phyloP scores from a whole-genome alignment of 75 land plant species.

The Cunninghamia lanceolata region DNA sequence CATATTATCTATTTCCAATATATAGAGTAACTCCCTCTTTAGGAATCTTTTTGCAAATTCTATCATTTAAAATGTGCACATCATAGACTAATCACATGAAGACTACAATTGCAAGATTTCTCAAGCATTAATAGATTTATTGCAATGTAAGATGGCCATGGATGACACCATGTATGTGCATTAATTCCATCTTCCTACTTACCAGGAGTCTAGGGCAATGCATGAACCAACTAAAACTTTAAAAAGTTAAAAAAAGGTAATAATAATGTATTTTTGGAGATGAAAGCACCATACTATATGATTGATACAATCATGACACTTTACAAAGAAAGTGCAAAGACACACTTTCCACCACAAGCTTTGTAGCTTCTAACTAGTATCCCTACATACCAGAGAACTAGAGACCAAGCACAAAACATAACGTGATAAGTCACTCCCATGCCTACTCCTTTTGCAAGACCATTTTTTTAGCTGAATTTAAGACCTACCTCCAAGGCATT shows the following conservation, averaged over 20 bases:
- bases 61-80: background rate
- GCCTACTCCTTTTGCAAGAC: slow-evolving; percentile 18
- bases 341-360: slow-evolving; percentile 21
- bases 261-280: no score
- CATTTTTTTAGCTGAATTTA: slow-evolving; percentile 13
- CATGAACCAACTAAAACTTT: background rate
- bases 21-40: background rate
- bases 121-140: background rate
- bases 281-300: no score
- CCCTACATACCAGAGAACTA: slow-evolving; percentile 30
- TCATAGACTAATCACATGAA: background rate
- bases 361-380: slow-evolving; percentile 10
- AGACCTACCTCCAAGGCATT: slow-evolving; percentile 14
- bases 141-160: background rate
- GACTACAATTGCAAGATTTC: background rate
- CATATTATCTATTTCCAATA: background rate
- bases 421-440: slow-evolving; percentile 17
- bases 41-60: background rate
- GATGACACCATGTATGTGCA: background rate
- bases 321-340: slow-evolving; percentile 15
- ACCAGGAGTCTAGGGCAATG: background rate
- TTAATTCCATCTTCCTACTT: background rate
- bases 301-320: no score
- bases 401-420: slow-evolving; percentile 21
- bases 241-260: background rate